phyloP scores from a whole-genome alignment of 2,329 filamentous ascomycete species.

The Podosphaera leucotricha region DNA sequence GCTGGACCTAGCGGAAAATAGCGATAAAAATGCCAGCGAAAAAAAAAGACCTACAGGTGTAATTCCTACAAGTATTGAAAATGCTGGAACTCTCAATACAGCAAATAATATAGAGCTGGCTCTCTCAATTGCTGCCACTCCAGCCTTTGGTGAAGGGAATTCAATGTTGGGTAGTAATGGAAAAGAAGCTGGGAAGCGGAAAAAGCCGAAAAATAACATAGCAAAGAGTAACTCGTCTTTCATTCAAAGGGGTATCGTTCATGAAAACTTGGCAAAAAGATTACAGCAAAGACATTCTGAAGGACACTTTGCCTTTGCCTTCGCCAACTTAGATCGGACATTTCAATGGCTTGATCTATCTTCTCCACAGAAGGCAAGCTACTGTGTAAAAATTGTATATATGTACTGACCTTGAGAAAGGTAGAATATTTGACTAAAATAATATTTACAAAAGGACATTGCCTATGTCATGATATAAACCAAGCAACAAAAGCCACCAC shows the following conservation, averaged over 20 bases:
- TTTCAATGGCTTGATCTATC: conserved; percentile 91
- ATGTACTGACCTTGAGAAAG: conserved; percentile 19
- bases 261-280: conserved; percentile 58
- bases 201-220: conserved; percentile 96
- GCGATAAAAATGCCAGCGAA: conserved; percentile 31
- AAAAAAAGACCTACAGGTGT: conserved; percentile 34
- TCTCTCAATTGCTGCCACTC: conserved; percentile 20
- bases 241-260: conserved; percentile 84
- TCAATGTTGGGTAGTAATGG: conserved; percentile 38
- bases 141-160: conserved; percentile 73
- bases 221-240: conserved; percentile 97
- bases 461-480: conserved; percentile 85
- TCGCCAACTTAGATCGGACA: conserved; percentile 86
- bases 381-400: background rate
- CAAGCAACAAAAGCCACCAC: conserved; percentile 50
- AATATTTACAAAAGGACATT: conserved; percentile 87
- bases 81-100: conserved; percentile 29
- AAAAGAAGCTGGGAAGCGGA: conserved; percentile 56
- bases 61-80: conserved; percentile 31
- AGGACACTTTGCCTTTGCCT: conserved; percentile 59
- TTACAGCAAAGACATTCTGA: conserved; percentile 55
- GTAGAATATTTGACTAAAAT: conserved; percentile 88
- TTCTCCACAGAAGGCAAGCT: conserved; percentile 38
- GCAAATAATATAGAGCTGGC: conserved; percentile 14
- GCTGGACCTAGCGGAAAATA: conserved; percentile 12